Evolutionary conservation across 192 early-diverging fungal species (phyloP).

Genomic region (Podila verticillata): DNA sequence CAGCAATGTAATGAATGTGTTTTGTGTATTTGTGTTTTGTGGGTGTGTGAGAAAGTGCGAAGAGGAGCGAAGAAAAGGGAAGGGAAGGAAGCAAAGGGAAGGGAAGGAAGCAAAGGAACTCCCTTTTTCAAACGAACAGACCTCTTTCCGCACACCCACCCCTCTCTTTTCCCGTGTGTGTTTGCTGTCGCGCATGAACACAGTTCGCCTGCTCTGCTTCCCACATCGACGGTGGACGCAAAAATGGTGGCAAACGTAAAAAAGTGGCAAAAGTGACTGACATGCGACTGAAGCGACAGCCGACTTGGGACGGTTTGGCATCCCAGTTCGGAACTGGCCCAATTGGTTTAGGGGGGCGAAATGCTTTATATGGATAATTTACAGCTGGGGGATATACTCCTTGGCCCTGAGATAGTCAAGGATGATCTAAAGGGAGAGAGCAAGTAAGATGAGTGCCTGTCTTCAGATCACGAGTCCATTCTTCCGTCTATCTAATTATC

Average conservation of each 20-base stretch:
- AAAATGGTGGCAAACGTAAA: too few species aligned
- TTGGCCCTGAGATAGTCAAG: conserved; percentile 45
- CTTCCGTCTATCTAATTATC: neutral
- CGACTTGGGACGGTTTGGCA: too few species aligned
- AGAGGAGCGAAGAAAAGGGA: neutral
- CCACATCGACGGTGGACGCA: too few species aligned
- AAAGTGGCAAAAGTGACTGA: too few species aligned
- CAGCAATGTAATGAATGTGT: too few species aligned
- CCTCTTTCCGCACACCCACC: neutral
- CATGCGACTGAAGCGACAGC: too few species aligned
- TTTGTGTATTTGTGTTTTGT: neutral
- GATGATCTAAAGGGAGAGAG: conserved; percentile 15
- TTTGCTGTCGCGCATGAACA: neutral
- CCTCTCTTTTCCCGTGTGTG: neutral
- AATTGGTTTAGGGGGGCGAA: too few species aligned
- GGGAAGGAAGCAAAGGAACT: neutral
- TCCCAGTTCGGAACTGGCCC: too few species aligned
- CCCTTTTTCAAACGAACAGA: neutral
- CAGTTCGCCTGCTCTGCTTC: neutral
- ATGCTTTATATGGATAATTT: neutral
- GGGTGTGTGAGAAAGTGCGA: neutral
- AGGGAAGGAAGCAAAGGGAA: neutral
- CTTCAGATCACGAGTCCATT: neutral
- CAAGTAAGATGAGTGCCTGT: neutral
- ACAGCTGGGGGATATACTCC: conserved; percentile 30